A percentile compares a stretch with the other conserved stretches of the same genome.
These are phyloP conservation scores for Ganoderma lingzhi DNA, from an alignment of 1,284 basidiomycete genomes.

Conservation along the genomic window DNA sequence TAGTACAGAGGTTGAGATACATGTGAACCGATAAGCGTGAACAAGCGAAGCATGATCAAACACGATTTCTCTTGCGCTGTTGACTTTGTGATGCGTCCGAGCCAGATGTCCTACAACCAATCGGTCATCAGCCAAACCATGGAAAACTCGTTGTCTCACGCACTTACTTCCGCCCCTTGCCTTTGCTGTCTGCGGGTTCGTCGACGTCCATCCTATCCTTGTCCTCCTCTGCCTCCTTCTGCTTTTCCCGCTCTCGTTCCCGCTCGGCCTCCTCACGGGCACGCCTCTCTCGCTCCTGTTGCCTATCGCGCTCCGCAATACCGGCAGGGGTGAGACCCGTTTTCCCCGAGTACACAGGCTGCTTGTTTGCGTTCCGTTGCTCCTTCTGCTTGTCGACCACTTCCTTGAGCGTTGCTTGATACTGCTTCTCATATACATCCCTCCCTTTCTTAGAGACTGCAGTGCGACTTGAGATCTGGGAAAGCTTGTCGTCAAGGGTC, in stretches of 20 bases:
- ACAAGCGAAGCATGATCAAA: constrained; percentile 17
- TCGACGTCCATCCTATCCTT: constrained; percentile 60
- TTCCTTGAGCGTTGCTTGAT: constrained; percentile 62
- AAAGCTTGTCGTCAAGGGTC: constrained; percentile 65
- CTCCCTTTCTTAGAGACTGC: constrained; percentile 45
- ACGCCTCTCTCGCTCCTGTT: constrained; percentile 30
- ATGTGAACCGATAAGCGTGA: constrained; percentile 6
- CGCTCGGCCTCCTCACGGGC: constrained; percentile 31
- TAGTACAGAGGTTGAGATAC: constrained; percentile 11
- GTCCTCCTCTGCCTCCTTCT: constrained; percentile 44
- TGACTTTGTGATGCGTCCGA: constrained; percentile 27
- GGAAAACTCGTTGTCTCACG: not conserved
- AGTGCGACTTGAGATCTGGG: constrained; percentile 50
- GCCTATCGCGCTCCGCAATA: constrained; percentile 26
- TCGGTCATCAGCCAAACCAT: constrained; percentile 15
- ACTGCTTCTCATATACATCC: constrained; percentile 51
- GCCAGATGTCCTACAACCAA: constrained; percentile 22
- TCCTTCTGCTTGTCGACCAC: constrained; percentile 60
- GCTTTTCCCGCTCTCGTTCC: constrained; percentile 41
- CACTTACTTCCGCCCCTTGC: constrained; percentile 63
- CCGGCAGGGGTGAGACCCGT: constrained; percentile 40
- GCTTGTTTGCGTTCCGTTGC: constrained; percentile 33
- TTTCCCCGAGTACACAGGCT: constrained; percentile 23
- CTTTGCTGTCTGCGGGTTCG: constrained; percentile 50
- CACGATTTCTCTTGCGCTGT: constrained; percentile 32